phyloP scores from a whole-genome alignment of 768 basidiomycete species.

The Leccinum uliginosum region DNA sequence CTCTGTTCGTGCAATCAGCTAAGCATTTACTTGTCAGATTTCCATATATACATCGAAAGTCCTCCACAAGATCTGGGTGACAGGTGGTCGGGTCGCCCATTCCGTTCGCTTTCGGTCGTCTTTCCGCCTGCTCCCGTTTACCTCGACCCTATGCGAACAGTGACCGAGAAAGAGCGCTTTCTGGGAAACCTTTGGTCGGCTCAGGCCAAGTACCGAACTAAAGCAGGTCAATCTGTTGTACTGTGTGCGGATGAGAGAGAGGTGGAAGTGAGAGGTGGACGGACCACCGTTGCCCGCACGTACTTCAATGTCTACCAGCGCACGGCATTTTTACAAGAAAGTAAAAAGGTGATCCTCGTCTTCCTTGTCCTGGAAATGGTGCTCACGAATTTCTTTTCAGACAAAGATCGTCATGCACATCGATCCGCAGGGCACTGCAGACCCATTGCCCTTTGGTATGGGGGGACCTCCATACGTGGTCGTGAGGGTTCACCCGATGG shows the following conservation, averaged over 20 bases:
- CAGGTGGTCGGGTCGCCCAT: constrained; percentile 83
- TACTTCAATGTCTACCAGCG: constrained; percentile 89
- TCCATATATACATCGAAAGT: constrained; percentile 80
- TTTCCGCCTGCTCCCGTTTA: constrained; percentile 66
- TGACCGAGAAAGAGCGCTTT: constrained; percentile 74
- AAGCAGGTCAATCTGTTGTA: constrained; percentile 67
- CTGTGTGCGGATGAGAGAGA: constrained; percentile 68
- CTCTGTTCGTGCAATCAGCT: constrained; percentile 3
- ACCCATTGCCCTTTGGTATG: constrained; percentile 73
- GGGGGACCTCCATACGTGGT: constrained; percentile 68
- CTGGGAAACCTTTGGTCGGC: constrained; percentile 86
- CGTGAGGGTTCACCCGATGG: constrained; percentile 78
- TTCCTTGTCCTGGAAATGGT: background rate
- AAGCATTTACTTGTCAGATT: constrained; percentile 46
- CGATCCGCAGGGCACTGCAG: constrained; percentile 72
- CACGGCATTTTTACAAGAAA: constrained; percentile 71
- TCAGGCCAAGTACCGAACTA: constrained; percentile 77
- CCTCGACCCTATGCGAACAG: constrained; percentile 60
- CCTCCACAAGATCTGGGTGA: constrained; percentile 80
- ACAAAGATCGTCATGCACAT: constrained; percentile 87
- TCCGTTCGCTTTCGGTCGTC: constrained; percentile 75
- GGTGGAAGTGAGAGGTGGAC: constrained; percentile 63
- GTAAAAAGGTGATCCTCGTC: constrained; percentile 59
- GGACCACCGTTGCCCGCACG: constrained; percentile 65
- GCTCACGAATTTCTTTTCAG: constrained; percentile 38